These are phyloP conservation scores for Castanea sativa DNA, from an alignment of 306 rosid species.

Conservation along the genomic window DNA sequence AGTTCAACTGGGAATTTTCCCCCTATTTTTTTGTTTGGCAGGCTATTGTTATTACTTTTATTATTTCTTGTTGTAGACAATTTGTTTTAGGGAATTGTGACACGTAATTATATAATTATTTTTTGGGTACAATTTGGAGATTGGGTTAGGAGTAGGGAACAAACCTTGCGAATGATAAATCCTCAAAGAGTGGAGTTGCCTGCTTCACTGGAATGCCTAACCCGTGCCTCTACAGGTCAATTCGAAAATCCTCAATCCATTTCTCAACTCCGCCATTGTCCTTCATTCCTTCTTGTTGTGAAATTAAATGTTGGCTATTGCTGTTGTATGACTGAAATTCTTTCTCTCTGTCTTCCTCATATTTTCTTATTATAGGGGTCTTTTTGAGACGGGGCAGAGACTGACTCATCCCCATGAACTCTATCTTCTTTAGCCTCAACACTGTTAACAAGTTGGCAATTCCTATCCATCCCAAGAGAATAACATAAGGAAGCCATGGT, in stretches of 20 bases:
- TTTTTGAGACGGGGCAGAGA: neutral
- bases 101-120: neutral
- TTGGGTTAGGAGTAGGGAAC: neutral
- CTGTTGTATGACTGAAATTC: neutral
- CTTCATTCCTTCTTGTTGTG: neutral
- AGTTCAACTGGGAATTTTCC: neutral
- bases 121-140: neutral
- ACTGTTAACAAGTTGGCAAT: neutral
- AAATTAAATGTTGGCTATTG: neutral
- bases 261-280: neutral
- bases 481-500: neutral
- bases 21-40: neutral
- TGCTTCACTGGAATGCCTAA: slow-evolving; percentile 4
- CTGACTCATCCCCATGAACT: neutral
- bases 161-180: slow-evolving; percentile 4
- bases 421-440: neutral
- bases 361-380: neutral
- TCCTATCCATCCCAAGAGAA: neutral
- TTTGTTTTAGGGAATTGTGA: neutral
- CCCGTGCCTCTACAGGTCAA: neutral
- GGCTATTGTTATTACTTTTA: neutral
- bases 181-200: neutral
- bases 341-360: neutral
- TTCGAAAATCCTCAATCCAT: neutral
- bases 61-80: neutral